Conservation (phyloP, 2,329 filamentous ascomycete genomes). For the Lasiodiplodia citricola region DNA sequence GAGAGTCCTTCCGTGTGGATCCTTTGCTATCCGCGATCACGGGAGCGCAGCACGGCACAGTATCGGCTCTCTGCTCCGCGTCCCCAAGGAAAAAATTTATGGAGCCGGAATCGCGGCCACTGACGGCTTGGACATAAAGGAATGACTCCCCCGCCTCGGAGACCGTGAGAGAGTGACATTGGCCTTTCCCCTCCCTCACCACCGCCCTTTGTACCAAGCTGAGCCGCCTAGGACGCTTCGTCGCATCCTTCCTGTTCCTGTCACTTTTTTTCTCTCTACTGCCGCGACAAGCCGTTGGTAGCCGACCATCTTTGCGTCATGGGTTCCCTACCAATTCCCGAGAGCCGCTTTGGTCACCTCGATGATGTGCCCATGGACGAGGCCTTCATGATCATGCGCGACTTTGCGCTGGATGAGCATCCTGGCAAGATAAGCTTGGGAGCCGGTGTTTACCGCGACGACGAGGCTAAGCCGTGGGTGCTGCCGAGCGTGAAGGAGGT, state of each 20-base stretch:
- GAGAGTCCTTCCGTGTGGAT: constrained; percentile 20
- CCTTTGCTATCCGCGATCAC: constrained; percentile 16
- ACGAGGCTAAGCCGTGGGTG: constrained; percentile 45
- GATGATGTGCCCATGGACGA: constrained; percentile 21
- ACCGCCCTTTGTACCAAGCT: background rate
- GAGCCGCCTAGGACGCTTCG: constrained; percentile 6
- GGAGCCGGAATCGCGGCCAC: background rate
- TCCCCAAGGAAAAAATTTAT: constrained; percentile 9
- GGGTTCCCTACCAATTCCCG: constrained; percentile 23
- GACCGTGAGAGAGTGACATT: background rate
- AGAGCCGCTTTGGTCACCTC: constrained; percentile 23
- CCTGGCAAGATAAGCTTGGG: constrained; percentile 48
- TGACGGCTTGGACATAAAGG: constrained; percentile 11
- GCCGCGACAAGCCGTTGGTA: constrained; percentile 17
- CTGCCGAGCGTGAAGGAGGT: constrained; percentile 40
- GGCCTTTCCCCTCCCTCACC: background rate
- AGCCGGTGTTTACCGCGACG: constrained; percentile 48
- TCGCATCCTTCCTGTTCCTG: constrained; percentile 5
- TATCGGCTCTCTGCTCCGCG: background rate
- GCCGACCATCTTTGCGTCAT: constrained; percentile 19
- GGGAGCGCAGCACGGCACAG: constrained; percentile 11
- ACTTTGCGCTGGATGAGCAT: constrained; percentile 26
- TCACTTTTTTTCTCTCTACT: background rate
- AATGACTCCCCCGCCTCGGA: background rate
- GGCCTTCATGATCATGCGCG: constrained; percentile 26